These are phyloP conservation scores for Eutypella sp. DNA, from an alignment of 2,329 filamentous ascomycete species.

Conservation along the genomic window DNA sequence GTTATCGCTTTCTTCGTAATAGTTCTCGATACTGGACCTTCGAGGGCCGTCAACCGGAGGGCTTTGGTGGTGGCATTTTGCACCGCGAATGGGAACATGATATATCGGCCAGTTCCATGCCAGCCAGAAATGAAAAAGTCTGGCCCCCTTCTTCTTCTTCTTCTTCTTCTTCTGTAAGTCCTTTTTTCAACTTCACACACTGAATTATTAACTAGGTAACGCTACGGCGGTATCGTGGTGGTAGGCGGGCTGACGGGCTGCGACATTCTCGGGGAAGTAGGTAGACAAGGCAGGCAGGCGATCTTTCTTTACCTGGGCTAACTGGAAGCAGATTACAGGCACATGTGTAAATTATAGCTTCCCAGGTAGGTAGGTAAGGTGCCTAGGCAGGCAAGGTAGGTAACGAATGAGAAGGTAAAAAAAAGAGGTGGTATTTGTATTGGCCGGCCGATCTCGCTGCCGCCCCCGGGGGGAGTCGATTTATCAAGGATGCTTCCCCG, in stretches of 20 bases:
- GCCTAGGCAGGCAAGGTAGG: not conserved
- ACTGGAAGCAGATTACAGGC: too few relatives aligned
- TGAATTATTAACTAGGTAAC: not conserved
- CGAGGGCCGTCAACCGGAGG: slow-evolving; percentile 22
- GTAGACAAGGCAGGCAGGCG: too few relatives aligned
- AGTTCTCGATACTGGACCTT: slow-evolving; percentile 4
- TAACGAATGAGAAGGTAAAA: too few relatives aligned
- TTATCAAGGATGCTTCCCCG: too few relatives aligned
- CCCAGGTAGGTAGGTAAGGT: not conserved
- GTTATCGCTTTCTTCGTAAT: not conserved
- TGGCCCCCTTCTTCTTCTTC: not conserved
- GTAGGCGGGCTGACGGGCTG: too few relatives aligned
- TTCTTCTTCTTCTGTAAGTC: not conserved
- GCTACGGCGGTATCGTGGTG: too few relatives aligned
- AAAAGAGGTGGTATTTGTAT: too few relatives aligned
- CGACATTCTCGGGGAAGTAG: too few relatives aligned
- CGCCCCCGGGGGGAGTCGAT: too few relatives aligned
- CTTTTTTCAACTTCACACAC: too few relatives aligned
- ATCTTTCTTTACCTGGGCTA: too few relatives aligned
- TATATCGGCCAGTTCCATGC: slow-evolving; percentile 28
- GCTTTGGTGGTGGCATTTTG: slow-evolving; percentile 39
- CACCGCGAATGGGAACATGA: slow-evolving; percentile 42
- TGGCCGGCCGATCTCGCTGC: too few relatives aligned
- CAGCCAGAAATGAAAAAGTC: slow-evolving; percentile 10
- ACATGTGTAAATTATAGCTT: not conserved